Base-by-base conservation (phyloP, 2,329 filamentous ascomycete species). In the Diaporthe citriasiana region DNA sequence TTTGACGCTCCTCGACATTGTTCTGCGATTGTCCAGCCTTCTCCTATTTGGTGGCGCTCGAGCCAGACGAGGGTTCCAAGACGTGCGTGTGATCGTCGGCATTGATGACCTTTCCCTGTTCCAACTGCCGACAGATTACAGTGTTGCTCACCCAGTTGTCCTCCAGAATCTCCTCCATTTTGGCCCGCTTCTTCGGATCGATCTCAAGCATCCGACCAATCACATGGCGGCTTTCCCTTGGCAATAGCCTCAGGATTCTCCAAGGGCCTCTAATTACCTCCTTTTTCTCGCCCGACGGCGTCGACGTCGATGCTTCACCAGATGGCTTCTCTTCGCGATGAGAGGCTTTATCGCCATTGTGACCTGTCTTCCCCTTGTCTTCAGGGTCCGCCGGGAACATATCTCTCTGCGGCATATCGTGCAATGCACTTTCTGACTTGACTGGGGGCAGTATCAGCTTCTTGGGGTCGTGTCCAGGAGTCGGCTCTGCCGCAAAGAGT, bases 121-220 rank as follows among this genome's bases (percentile, higher is more conserved):
- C 91, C 71, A 93, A 88, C 80, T 97, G 96, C 76, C 92, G 89
- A 82, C 97, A 99, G 55, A 97, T 95, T 27, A 93, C 87, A 42
- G 94, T 94, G 78, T 93, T 92, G 63, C 92, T 90, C n/a, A 98
- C 91, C 97, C 97, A 99, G 22, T 93, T 92, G 81, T 99, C 96
- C 30, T 92, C 89, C 69, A 98, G 84, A 25, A 99, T 94, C 79
- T 99, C 95, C 33, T 93, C 88, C 86, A 99, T 93, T 3, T 90
- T 94, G 3, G 95, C 96, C 73, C 97, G 91, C 77, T 93, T 93
- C 80, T 91, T 93, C 0, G 95, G 95, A 79, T 98, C 91, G 68
- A 98, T 88, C 79, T 97, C 95, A 47, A 99, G 89, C 97, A 99
- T 99, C 73, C 94, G 90, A 57, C 94, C 93, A 72, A 99, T 93